These are phyloP conservation scores for Saccharomyces mikatae DNA, from an alignment of 805 yeast genomes.

Conservation along the genomic window DNA sequence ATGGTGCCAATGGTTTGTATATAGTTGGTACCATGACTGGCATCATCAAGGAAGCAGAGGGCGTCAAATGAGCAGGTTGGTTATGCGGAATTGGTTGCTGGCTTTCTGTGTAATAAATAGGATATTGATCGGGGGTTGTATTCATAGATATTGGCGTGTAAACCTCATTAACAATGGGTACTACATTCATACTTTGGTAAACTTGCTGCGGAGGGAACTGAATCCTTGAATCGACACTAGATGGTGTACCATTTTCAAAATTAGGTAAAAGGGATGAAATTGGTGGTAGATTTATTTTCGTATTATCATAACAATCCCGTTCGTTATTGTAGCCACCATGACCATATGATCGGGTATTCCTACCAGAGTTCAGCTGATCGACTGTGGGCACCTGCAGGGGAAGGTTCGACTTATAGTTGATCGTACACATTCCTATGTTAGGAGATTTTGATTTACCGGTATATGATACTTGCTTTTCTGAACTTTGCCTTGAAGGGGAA, in stretches of 20 bases:
- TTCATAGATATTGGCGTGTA: neutral
- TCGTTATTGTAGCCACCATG: neutral
- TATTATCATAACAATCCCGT: neutral
- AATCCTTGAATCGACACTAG: neutral
- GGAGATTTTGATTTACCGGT: neutral
- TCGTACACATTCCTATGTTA: neutral
- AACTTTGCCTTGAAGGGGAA: neutral
- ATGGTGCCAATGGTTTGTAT: neutral
- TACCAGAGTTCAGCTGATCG: neutral
- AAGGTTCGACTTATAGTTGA: neutral
- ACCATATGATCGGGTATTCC: neutral
- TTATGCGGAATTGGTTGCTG: neutral
- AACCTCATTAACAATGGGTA: neutral
- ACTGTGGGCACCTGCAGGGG: neutral
- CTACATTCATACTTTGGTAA: neutral
- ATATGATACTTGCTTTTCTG: neutral
- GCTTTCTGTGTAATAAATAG: neutral
- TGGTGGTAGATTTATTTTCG: conserved; percentile 4
- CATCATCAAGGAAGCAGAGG: neutral
- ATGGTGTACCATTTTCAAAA: neutral
- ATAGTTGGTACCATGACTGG: neutral
- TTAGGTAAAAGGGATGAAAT: conserved; percentile 3
- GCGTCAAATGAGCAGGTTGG: neutral
- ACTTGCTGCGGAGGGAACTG: neutral
- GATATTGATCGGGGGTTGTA: neutral